These are phyloP conservation scores for Diutina mesorugosa DNA, from an alignment of 1,139 yeast species.

Conservation along the genomic window DNA sequence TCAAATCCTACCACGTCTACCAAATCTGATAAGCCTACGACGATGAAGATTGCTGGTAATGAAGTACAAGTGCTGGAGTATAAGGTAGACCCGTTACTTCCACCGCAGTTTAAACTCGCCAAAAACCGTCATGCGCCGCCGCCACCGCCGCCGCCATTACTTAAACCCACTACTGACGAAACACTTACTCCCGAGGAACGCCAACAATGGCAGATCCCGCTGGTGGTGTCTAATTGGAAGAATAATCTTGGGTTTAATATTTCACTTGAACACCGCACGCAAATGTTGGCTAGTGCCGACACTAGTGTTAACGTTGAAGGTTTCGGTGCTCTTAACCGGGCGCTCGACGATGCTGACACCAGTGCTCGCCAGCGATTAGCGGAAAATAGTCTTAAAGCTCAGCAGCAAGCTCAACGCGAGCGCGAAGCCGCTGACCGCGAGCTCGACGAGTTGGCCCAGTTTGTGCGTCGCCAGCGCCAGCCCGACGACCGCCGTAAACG, in stretches of 20 bases:
- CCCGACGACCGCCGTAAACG: neutral
- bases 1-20: neutral
- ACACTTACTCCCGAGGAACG: slow-evolving; percentile 63
- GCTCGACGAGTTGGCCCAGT: neutral
- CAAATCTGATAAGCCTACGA: neutral
- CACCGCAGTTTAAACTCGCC: slow-evolving; percentile 63
- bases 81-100: slow-evolving; percentile 77
- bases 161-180: neutral
- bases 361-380: slow-evolving; percentile 62
- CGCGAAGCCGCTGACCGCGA: neutral
- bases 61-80: slow-evolving; percentile 14
- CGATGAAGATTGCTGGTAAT: slow-evolving; percentile 3
- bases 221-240: slow-evolving; percentile 92
- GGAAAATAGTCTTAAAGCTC: slow-evolving; percentile 38
- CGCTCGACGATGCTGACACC: slow-evolving; percentile 64
- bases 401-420: neutral
- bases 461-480: neutral
- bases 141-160: slow-evolving; percentile 47
- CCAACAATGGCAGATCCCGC: slow-evolving; percentile 79
- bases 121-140: slow-evolving; percentile 58
- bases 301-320: slow-evolving; percentile 41
- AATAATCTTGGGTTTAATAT: slow-evolving; percentile 87
- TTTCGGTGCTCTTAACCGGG: slow-evolving; percentile 53
- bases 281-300: slow-evolving; percentile 4
- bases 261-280: slow-evolving; percentile 62